Conservation (phyloP, 164 flowering plant species). For the Aristolochia contorta region DNA sequence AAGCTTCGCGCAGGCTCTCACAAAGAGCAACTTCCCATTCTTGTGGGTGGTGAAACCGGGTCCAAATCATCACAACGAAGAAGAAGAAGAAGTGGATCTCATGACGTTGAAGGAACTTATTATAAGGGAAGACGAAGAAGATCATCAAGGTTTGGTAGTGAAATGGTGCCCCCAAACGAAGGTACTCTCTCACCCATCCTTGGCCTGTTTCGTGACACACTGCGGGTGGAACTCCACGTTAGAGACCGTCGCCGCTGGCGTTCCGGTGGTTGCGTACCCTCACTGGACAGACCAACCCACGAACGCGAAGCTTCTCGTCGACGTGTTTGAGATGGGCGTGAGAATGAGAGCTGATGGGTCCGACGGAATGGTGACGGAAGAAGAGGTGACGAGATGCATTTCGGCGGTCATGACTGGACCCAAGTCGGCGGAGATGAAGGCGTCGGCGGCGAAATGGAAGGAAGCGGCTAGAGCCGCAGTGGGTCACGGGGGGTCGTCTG, state of each 20-base stretch:
- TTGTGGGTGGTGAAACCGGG: constrained; percentile 29
- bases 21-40: constrained; percentile 17
- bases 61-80: neutral
- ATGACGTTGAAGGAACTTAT: no score
- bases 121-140: no score
- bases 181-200: constrained; percentile 36
- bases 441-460: constrained; percentile 29
- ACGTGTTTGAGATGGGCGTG: constrained; percentile 44
- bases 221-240: constrained; percentile 69
- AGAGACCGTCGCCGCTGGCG: constrained; percentile 42
- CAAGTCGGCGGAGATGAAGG: constrained; percentile 26
- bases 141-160: constrained; percentile 34
- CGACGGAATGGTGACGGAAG: constrained; percentile 32
- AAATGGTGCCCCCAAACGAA: constrained; percentile 43
- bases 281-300: constrained; percentile 46
- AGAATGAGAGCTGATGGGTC: constrained; percentile 20
- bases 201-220: constrained; percentile 58
- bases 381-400: constrained; percentile 41
- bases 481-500: constrained; percentile 34
- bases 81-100: neutral
- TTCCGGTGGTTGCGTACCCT: constrained; percentile 49
- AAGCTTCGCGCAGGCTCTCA: constrained; percentile 19
- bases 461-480: constrained; percentile 29
- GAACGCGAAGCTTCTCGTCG: constrained; percentile 52
- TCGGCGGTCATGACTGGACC: constrained; percentile 39